Evolutionary conservation across 2,329 filamentous ascomycete genomes (phyloP).

Genomic region (Zymoseptoria passerinii): DNA sequence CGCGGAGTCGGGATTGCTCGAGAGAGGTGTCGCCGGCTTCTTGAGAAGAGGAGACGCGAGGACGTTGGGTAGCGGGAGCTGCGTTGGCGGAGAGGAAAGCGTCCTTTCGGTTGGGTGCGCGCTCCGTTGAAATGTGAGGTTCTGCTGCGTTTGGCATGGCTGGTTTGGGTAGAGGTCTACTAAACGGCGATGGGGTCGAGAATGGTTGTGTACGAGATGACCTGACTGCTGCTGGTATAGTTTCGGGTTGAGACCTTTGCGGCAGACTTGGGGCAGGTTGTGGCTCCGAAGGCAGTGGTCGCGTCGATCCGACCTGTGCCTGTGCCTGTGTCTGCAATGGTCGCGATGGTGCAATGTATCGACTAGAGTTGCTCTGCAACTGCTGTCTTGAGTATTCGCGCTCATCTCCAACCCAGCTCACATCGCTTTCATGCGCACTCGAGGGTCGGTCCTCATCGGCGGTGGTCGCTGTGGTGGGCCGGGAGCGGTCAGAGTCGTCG

Average conservation of each 20-base stretch:
- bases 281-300: constrained; percentile 25
- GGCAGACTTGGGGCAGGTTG: constrained; percentile 9
- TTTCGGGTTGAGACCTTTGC: constrained; percentile 18
- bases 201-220: constrained; percentile 21
- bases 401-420: constrained; percentile 59
- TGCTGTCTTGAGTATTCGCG: constrained; percentile 55
- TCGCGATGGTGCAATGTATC: constrained; percentile 19
- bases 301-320: constrained; percentile 32
- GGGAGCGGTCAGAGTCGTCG: constrained; percentile 27
- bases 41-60: constrained; percentile 33
- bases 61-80: constrained; percentile 39
- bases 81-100: constrained; percentile 50
- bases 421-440: constrained; percentile 45
- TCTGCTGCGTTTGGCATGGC: constrained; percentile 13
- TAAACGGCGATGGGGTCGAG: constrained; percentile 37
- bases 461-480: constrained; percentile 26
- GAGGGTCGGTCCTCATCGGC: constrained; percentile 13
- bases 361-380: constrained; percentile 36
- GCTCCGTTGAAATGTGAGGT: constrained; percentile 16
- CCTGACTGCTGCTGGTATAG: constrained; percentile 7
- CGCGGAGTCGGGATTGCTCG: constrained; percentile 51
- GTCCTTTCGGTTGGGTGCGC: constrained; percentile 45
- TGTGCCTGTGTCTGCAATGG: constrained; percentile 12
- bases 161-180: constrained; percentile 23
- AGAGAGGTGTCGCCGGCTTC: constrained; percentile 38